Conservation (phyloP, 768 basidiomycete genomes). For the Chlorophyllum brunneum region DNA sequence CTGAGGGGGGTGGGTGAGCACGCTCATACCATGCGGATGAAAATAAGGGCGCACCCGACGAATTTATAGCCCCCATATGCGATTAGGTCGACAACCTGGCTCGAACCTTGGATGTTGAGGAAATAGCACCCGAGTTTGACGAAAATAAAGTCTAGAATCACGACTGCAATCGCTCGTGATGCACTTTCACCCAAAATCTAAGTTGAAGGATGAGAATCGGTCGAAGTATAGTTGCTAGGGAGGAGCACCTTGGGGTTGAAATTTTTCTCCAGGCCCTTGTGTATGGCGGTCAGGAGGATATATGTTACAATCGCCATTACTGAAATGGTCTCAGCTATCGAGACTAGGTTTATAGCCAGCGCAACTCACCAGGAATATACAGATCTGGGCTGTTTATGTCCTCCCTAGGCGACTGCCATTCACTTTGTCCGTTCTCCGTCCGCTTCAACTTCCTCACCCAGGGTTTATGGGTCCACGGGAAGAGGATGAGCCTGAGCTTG, state of each 20-base stretch:
- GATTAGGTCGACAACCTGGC: conserved; percentile 75
- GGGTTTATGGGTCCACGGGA: conserved; percentile 91
- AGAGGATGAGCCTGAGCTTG: conserved; percentile 85
- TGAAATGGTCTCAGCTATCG: conserved; percentile 23
- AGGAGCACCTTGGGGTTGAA: conserved; percentile 71
- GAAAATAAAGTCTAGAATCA: conserved; percentile 84
- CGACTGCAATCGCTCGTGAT: conserved; percentile 78
- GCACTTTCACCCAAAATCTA: conserved; percentile 81
- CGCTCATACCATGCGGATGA: not conserved
- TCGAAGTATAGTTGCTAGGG: not conserved
- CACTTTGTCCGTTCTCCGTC: conserved; percentile 61
- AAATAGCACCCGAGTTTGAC: conserved; percentile 93
- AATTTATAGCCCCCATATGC: conserved; percentile 98
- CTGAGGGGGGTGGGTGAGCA: conserved; percentile 37
- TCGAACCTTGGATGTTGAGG: conserved; percentile 74
- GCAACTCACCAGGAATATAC: conserved; percentile 78
- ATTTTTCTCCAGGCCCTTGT: conserved; percentile 75
- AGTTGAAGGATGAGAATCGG: not conserved
- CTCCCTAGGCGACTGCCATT: conserved; percentile 87
- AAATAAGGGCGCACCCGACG: conserved; percentile 63
- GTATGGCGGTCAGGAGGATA: conserved; percentile 82
- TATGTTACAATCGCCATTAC: conserved; percentile 97
- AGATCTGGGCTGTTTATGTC: conserved; percentile 96
- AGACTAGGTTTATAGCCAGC: not conserved
- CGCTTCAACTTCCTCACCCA: conserved; percentile 73